phyloP scores from a whole-genome alignment of 1,284 basidiomycete genomes.

The Ustilago nuda region DNA sequence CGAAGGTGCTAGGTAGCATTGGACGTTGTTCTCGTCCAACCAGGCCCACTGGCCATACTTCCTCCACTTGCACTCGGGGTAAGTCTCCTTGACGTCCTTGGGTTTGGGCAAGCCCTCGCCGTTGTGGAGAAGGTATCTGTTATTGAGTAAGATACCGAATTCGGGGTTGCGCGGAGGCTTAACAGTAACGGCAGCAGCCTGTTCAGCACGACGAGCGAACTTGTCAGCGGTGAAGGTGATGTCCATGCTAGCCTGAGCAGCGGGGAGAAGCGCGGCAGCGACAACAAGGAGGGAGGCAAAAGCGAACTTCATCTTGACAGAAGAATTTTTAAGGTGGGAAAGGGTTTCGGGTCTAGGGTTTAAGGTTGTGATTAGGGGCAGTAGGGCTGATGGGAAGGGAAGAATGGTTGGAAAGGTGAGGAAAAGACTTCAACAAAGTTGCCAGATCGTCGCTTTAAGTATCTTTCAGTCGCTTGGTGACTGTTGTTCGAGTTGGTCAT shows the following conservation, averaged over 20 bases:
- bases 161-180: constrained; percentile 9
- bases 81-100: constrained; percentile 21
- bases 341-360: neutral
- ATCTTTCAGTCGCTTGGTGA: neutral
- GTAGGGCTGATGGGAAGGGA: neutral
- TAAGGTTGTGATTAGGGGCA: neutral
- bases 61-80: constrained; percentile 36
- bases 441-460: constrained; percentile 11
- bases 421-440: neutral
- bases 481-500: neutral
- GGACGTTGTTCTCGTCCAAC: constrained; percentile 35
- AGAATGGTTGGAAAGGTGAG: neutral
- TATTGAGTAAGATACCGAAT: constrained; percentile 18
- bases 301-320: constrained; percentile 40
- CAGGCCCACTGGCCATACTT: constrained; percentile 9
- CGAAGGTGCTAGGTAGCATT: constrained; percentile 38
- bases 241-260: constrained; percentile 25
- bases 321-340: neutral
- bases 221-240: constrained; percentile 22
- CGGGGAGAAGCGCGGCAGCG: constrained; percentile 37
- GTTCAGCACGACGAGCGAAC: constrained; percentile 26
- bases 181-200: neutral
- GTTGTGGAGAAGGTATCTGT: constrained; percentile 13
- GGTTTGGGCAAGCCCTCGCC: constrained; percentile 19
- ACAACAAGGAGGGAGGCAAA: constrained; percentile 26